Conservation (phyloP, 108 stramenopile species). For the Pinguiococcus pyrenoidosus region DNA sequence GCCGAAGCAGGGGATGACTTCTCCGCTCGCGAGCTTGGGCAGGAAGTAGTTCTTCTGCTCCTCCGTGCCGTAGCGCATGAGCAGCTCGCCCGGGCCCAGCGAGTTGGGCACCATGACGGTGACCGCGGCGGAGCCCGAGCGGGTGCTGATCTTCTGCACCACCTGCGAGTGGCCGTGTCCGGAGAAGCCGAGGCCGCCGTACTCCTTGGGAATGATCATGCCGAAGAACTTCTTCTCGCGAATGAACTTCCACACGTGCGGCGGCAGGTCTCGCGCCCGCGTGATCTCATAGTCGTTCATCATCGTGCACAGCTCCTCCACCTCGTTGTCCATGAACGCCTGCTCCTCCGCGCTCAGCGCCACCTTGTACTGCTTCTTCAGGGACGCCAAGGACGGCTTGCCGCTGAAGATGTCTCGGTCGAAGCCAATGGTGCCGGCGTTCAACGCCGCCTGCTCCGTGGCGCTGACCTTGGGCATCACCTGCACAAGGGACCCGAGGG, state of each 20-base stretch:
- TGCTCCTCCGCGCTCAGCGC: conserved; percentile 15
- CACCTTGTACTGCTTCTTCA: conserved; percentile 67
- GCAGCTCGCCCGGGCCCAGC: conserved; percentile 85
- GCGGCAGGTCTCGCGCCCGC: conserved; percentile 34
- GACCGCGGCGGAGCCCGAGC: conserved; percentile 33
- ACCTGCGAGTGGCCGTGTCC: conserved; percentile 78
- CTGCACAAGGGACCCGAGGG: not conserved
- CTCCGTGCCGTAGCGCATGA: conserved; percentile 77
- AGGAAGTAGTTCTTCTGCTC: conserved; percentile 88
- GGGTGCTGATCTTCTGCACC: conserved; percentile 64
- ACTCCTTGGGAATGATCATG: conserved; percentile 89
- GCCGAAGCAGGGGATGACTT: conserved; percentile 93
- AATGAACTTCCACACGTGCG: conserved; percentile 48
- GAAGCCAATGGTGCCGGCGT: conserved; percentile 91
- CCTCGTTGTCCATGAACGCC: conserved; percentile 72
- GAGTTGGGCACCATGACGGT: conserved; percentile 96
- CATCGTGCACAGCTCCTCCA: conserved; percentile 64
- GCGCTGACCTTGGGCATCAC: conserved; percentile 84
- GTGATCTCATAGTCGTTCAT: conserved; percentile 82
- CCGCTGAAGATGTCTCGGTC: conserved; percentile 90
- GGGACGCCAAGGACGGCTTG: conserved; percentile 62
- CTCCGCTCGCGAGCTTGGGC: conserved; percentile 79
- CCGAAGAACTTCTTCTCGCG: conserved; percentile 83
- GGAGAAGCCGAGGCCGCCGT: conserved; percentile 85
- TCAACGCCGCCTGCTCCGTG: conserved; percentile 88